A percentile compares a stretch with the other conserved stretches of the same genome.
phyloP scores from a whole-genome alignment of 2,329 filamentous ascomycete genomes.

The Ophiostoma tasmaniense region DNA sequence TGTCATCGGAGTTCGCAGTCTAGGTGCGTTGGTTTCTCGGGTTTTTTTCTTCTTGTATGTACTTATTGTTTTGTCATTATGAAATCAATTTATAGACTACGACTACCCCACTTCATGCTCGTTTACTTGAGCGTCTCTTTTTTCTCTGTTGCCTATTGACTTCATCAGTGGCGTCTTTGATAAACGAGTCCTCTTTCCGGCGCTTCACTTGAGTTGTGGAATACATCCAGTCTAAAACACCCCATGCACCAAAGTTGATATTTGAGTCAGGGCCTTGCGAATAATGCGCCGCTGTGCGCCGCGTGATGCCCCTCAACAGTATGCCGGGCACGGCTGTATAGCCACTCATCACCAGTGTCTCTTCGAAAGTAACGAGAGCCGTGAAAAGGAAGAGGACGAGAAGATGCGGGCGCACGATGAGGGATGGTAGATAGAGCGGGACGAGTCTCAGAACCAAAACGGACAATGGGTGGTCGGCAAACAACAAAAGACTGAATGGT shows the following conservation, averaged over 20 bases:
- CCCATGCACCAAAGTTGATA: background rate
- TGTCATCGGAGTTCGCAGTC: too few relatives aligned
- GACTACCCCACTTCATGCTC: background rate
- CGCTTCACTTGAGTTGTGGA: background rate
- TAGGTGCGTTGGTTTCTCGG: too few relatives aligned
- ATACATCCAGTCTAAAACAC: background rate
- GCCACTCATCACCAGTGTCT: background rate
- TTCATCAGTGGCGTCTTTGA: background rate
- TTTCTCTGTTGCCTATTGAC: background rate
- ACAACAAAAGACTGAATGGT: background rate
- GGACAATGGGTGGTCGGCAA: background rate
- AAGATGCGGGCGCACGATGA: background rate
- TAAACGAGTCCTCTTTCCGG: background rate
- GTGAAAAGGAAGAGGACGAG: background rate
- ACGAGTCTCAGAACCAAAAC: background rate
- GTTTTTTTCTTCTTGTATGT: background rate
- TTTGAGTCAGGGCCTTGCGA: background rate
- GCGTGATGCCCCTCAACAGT: background rate
- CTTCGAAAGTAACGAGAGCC: background rate
- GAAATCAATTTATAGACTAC: background rate
- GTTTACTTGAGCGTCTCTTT: background rate
- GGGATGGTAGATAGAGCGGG: background rate
- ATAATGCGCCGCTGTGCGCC: background rate
- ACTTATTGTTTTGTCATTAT: too few relatives aligned
- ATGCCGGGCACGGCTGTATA: background rate